Evolutionary conservation across 1,284 basidiomycete species (phyloP).

Genomic region (Austroboletus olivaceoglutinosus): DNA sequence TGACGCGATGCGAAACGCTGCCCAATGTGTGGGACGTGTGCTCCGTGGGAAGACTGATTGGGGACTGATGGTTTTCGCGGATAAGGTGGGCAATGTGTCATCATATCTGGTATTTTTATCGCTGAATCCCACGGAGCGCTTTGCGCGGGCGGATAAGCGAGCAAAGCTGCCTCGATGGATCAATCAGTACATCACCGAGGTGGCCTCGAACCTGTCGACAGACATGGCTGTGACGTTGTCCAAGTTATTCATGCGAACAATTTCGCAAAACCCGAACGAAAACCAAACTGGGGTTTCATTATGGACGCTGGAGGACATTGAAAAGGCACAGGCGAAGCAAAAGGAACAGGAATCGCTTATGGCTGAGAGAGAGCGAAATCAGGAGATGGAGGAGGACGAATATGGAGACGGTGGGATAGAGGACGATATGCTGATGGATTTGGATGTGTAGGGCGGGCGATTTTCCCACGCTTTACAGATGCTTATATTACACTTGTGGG

Average conservation of each 20-base stretch:
- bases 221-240: slow-evolving; percentile 97
- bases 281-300: slow-evolving; percentile 93
- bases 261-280: slow-evolving; percentile 95
- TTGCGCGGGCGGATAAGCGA: slow-evolving; percentile 95
- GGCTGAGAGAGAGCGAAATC: slow-evolving; percentile 31
- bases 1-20: slow-evolving; percentile 99
- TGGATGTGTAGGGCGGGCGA: slow-evolving; percentile 41
- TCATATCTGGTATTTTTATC: not conserved
- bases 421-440: slow-evolving; percentile 61
- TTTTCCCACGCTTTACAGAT: slow-evolving; percentile 1
- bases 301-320: slow-evolving; percentile 89
- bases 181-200: slow-evolving; percentile 98
- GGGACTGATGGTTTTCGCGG: slow-evolving; percentile 99
- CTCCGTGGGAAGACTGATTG: slow-evolving; percentile 98
- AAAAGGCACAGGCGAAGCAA: slow-evolving; percentile 79
- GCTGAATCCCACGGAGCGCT: slow-evolving; percentile 62
- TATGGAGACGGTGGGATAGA: slow-evolving; percentile 74
- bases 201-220: slow-evolving; percentile 95
- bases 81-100: slow-evolving; percentile 65
- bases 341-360: slow-evolving; percentile 50
- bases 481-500: slow-evolving; percentile 19
- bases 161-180: slow-evolving; percentile 99
- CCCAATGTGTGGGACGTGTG: slow-evolving; percentile 98
- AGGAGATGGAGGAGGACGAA: slow-evolving; percentile 51
- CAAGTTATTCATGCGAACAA: slow-evolving; percentile 95